Conservation (phyloP, 192 early-diverging fungal genomes). For the Coemansia sp. region DNA sequence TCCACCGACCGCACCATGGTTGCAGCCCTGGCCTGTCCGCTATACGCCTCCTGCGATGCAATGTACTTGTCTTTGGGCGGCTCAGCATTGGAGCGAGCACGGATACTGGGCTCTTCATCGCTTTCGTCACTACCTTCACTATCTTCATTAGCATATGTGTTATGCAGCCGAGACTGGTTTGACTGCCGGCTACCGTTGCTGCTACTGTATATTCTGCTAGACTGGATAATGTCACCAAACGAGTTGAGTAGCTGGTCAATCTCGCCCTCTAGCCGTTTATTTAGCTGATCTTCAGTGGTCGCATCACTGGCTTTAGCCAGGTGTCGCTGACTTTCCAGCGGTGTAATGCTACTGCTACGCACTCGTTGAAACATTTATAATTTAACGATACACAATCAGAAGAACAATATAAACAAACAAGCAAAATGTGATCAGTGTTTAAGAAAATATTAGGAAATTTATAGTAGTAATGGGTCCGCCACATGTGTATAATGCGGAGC, state of each 20-base stretch:
- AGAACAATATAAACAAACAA: too few species aligned
- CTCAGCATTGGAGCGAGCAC: slow-evolving; percentile 9
- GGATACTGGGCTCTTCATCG: slow-evolving; percentile 5
- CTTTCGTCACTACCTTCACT: slow-evolving; percentile 6
- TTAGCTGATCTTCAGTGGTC: slow-evolving; percentile 40
- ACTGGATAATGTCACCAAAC: slow-evolving; percentile 52
- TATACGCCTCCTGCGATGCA: slow-evolving; percentile 49
- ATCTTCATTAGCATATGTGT: not conserved
- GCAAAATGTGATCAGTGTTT: too few species aligned
- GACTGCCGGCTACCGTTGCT: slow-evolving; percentile 18
- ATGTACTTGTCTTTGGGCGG: slow-evolving; percentile 51
- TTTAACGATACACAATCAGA: not conserved
- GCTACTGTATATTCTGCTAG: slow-evolving; percentile 39
- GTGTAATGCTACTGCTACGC: slow-evolving; percentile 27
- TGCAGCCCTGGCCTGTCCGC: slow-evolving; percentile 48
- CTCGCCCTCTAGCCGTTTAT: slow-evolving; percentile 42
- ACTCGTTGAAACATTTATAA: slow-evolving; percentile 37
- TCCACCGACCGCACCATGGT: slow-evolving; percentile 54
- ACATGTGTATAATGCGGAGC: not conserved
- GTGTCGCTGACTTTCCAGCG: slow-evolving; percentile 31
- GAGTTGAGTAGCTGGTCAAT: slow-evolving; percentile 50
- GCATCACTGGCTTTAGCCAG: slow-evolving; percentile 31
- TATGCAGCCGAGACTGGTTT: not conserved
- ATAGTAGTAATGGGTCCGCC: not conserved
- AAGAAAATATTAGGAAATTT: not conserved